A percentile compares a stretch with the other conserved stretches of the same genome.
Evolutionary conservation across 2,329 filamentous ascomycete species (phyloP).

Genomic region (Metarhizium guizhouense): DNA sequence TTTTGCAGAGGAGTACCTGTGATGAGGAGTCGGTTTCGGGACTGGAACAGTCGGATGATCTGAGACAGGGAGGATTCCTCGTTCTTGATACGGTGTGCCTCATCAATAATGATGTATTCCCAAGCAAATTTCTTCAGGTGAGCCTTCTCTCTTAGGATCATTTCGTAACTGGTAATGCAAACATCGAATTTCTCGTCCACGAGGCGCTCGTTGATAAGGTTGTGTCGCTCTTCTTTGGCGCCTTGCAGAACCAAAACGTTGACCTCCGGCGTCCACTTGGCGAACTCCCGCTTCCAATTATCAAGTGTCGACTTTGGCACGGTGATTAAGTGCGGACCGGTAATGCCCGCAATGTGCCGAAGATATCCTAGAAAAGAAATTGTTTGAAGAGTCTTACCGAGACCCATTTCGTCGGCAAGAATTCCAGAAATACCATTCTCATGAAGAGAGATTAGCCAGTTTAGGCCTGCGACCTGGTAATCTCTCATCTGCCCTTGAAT

Average conservation of each 20-base stretch:
- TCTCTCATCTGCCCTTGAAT: slow-evolving; percentile 87
- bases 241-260: slow-evolving; percentile 91
- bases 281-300: slow-evolving; percentile 96
- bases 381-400: slow-evolving; percentile 95
- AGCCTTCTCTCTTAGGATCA: slow-evolving; percentile 92
- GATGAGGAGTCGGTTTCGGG: slow-evolving; percentile 87
- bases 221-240: slow-evolving; percentile 83
- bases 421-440: slow-evolving; percentile 99
- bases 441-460: slow-evolving; percentile 95
- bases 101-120: slow-evolving; percentile 99
- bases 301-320: slow-evolving; percentile 97
- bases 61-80: slow-evolving; percentile 95
- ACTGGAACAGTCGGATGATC: slow-evolving; percentile 93
- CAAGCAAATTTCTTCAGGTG: slow-evolving; percentile 96
- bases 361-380: slow-evolving; percentile 95
- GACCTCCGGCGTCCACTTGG: slow-evolving; percentile 89
- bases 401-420: slow-evolving; percentile 94
- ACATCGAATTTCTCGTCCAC: slow-evolving; percentile 94
- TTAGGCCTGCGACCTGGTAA: slow-evolving; percentile 90
- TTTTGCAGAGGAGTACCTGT: slow-evolving; percentile 96
- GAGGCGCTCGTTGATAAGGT: slow-evolving; percentile 84
- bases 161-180: slow-evolving; percentile 97
- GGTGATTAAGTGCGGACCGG: slow-evolving; percentile 80
- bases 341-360: slow-evolving; percentile 81
- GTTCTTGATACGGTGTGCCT: slow-evolving; percentile 97